Base-by-base conservation (phyloP, 352 stramenopile genomes). In the Phytophthora uliginosa region DNA sequence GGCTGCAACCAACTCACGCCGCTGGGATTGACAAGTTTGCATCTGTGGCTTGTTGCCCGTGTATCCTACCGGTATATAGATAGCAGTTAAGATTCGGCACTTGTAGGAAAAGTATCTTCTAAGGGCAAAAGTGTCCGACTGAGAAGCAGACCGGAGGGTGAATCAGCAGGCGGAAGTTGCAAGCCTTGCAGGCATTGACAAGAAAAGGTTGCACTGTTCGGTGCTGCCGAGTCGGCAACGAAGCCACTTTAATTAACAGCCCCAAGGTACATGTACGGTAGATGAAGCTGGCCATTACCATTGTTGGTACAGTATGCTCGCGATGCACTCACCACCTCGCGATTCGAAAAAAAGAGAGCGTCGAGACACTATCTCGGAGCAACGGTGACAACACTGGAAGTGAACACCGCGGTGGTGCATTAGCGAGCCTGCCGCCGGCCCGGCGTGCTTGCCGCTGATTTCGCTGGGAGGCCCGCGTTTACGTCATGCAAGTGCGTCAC, bases 391-490 rank as follows among this genome's bases (percentile, higher is more conserved):
- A 17, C 13, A 17, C 13, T 17, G 7, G 38, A 45, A 17, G 26
- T 4, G 13, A 45, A 45, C 38, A 45, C 38, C 45, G n/a, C 45
- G 45, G 45, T 52, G 45, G 17, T 24, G 17, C 45, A 22, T 10
- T 15, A 31, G 26, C 26, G 18, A 26, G 45, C n/a, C 18, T 51
- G 42, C 42, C 7, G 42, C 42, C 7, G 26, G 26, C 26, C 26
- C 26, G 26, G 26, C 26, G 26, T 24, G 45, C 45, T 45, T 33
- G 48, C 48, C 20, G 48, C 9, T 79, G 72, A 67, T 79, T 79
- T 76, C 71, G 66, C 66, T 75, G 66, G 57, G 12, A 38, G 60
- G 17, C 22, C 10, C 18, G 13, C 26, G 73, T 74, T 79, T 79
- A 74, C 73, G 73, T 76, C 61, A 79, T 76, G 54, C 42, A 10